Evolutionary conservation across 257 asterid genomes (phyloP).

Genomic region (Mitragyna speciosa): DNA sequence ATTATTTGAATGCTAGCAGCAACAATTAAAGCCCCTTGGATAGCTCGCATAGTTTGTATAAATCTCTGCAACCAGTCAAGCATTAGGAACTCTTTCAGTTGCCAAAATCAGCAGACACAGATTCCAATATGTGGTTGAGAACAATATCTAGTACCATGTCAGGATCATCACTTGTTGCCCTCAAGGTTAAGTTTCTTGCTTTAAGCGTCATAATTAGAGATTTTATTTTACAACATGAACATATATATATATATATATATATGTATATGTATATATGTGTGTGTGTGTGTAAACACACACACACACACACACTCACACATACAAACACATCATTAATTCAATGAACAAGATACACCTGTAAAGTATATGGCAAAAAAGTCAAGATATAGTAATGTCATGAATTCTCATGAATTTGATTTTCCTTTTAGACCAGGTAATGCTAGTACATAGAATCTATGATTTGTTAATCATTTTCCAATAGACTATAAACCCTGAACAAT

Average conservation of each 20-base stretch:
- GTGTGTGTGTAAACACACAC: no score
- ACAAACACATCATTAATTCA: no score
- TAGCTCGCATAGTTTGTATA: slow-evolving; percentile 87
- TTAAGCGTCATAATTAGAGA: background rate
- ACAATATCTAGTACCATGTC: background rate
- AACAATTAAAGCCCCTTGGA: slow-evolving; percentile 93
- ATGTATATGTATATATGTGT: no score
- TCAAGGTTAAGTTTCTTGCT: background rate
- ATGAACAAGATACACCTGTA: background rate
- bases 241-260: no score
- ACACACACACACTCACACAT: no score
- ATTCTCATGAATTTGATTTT: background rate
- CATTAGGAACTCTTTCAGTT: background rate
- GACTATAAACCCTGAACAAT: background rate
- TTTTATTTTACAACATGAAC: no score
- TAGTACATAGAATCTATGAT: background rate
- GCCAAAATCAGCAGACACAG: background rate
- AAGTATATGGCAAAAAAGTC: background rate
- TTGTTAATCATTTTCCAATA: background rate
- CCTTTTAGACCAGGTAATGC: background rate
- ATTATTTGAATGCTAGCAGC: slow-evolving; percentile 89
- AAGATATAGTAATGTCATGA: no score
- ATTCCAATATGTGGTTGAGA: background rate
- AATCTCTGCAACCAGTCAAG: slow-evolving; percentile 54
- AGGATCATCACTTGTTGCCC: background rate